Base-by-base conservation (phyloP, 2,329 filamentous ascomycete species). In the Ascochyta koolunga region DNA sequence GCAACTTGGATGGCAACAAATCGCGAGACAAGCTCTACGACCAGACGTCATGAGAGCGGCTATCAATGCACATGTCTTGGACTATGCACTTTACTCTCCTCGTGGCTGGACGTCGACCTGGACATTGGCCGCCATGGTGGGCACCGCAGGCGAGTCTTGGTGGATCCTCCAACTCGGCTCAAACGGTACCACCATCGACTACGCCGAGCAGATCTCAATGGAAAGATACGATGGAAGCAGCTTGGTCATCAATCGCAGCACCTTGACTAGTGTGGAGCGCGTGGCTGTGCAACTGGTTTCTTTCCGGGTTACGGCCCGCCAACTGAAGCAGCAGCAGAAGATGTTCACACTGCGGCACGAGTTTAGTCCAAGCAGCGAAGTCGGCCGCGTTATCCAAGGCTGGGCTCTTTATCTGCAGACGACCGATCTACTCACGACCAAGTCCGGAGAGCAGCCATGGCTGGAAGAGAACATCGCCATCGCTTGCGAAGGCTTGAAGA, bases 41-140 rank as follows among this genome's bases (percentile, higher is more conserved):
- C 72, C 58, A 81, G 89, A 73, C 79, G 77, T 79, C 41, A 84
- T 86, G 56, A 81, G 82, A 49, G 78, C 85, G 18, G 76, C 88
- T 32, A 87, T 89, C 58, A 83, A 85, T 11, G 80, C 61, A 13
- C 65, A 85, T 33, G 85, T 89, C 46, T 79, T 86, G 45, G 82
- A 86, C 55, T 85, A 87, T 52, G 79, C 84, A 15, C 89, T 92
- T 77, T 87, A 96, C 59, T 85, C 82, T 65, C 87, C 86, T 64
- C 79, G 79, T 53, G 86, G 84, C n/a, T 96, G 93, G 90, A 81
- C 81, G 9, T 70, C 82, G 13, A 79, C 83, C 46, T 96, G 91
- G 90, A 85, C 87, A 58, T 77, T 96, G 33, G 86, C 87, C 60
- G 82, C 89, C 39, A 54, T 74, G 2, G 63, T 76, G 18, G 70